Conservation (phyloP, 2,329 filamentous ascomycete species). For the Metarhizium humberi region DNA sequence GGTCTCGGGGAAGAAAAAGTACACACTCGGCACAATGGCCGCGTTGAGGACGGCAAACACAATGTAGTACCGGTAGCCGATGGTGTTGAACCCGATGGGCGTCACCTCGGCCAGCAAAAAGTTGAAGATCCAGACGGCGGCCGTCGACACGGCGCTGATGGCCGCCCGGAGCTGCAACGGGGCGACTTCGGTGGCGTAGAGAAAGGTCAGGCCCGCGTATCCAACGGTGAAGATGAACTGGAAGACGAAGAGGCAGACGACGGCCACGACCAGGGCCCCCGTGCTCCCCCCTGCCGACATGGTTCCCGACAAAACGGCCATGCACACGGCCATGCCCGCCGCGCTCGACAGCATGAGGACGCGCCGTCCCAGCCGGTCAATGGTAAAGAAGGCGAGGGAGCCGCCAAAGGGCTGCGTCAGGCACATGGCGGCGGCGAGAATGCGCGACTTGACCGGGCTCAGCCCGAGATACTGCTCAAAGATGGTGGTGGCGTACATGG, state of each 20-base stretch:
- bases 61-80: slow-evolving; percentile 37
- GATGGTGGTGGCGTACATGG: slow-evolving; percentile 20
- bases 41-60: slow-evolving; percentile 36
- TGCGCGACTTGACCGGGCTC: slow-evolving; percentile 12
- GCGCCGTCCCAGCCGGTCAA: slow-evolving; percentile 19
- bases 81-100: slow-evolving; percentile 52
- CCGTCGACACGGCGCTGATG: slow-evolving; percentile 44
- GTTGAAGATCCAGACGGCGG: slow-evolving; percentile 23
- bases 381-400: slow-evolving; percentile 18
- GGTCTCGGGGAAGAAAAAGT: slow-evolving; percentile 18
- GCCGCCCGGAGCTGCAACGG: slow-evolving; percentile 34
- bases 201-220: slow-evolving; percentile 53
- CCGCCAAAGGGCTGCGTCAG: slow-evolving; percentile 24
- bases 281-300: slow-evolving; percentile 15
- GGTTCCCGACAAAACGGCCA: slow-evolving; percentile 17
- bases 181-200: slow-evolving; percentile 45
- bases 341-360: slow-evolving; percentile 17
- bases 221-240: slow-evolving; percentile 59
- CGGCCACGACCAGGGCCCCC: slow-evolving; percentile 13
- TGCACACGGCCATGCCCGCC: slow-evolving; percentile 16
- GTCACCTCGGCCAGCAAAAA: slow-evolving; percentile 51
- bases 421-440: slow-evolving; percentile 16
- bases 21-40: slow-evolving; percentile 32
- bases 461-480: slow-evolving; percentile 18
- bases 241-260: slow-evolving; percentile 53